Evolutionary conservation across 768 basidiomycete genomes (phyloP).

Genomic region (Rhodotorula sphaerocarpa): DNA sequence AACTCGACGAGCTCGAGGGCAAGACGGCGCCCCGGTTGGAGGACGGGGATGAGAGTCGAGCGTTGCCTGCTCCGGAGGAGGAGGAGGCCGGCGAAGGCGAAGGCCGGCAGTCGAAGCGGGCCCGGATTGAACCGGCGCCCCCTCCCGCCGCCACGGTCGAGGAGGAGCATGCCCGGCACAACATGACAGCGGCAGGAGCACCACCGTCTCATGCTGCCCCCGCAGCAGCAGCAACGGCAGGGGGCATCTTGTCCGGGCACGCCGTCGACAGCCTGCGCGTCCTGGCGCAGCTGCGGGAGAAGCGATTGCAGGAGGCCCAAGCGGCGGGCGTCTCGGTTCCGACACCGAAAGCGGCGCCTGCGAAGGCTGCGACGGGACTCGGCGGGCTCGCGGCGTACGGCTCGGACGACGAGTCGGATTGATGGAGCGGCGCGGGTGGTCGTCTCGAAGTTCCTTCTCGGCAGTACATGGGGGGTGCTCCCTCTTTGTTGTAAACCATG

Average conservation of each 20-base stretch:
- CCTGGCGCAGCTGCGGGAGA: slow-evolving; percentile 75
- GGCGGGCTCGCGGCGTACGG: slow-evolving; percentile 33
- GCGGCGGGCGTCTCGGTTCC: slow-evolving; percentile 31
- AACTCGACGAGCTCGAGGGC: slow-evolving; percentile 71
- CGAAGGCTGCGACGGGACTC: slow-evolving; percentile 34
- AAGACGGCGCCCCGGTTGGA: slow-evolving; percentile 22
- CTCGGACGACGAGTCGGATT: slow-evolving; percentile 27
- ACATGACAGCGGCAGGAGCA: slow-evolving; percentile 30
- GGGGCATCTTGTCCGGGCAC: slow-evolving; percentile 68
- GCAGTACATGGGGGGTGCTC: too few species aligned
- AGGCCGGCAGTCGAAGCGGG: slow-evolving; percentile 39
- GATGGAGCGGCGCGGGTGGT: too few species aligned
- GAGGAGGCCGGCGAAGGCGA: slow-evolving; percentile 41
- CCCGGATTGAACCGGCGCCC: slow-evolving; percentile 39
- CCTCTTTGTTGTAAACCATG: too few species aligned
- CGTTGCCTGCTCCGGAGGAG: slow-evolving; percentile 35
- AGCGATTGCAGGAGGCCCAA: slow-evolving; percentile 49
- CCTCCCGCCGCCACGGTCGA: slow-evolving; percentile 4
- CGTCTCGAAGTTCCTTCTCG: too few species aligned
- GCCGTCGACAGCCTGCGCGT: slow-evolving; percentile 83
- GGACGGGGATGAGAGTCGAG: neutral
- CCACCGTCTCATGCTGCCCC: slow-evolving; percentile 43
- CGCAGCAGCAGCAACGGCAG: slow-evolving; percentile 11
- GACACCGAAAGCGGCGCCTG: slow-evolving; percentile 39
- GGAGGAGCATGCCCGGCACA: slow-evolving; percentile 15